These are phyloP conservation scores for Fulvia fulva DNA, from an alignment of 2,329 filamentous ascomycete species.

Conservation along the genomic window DNA sequence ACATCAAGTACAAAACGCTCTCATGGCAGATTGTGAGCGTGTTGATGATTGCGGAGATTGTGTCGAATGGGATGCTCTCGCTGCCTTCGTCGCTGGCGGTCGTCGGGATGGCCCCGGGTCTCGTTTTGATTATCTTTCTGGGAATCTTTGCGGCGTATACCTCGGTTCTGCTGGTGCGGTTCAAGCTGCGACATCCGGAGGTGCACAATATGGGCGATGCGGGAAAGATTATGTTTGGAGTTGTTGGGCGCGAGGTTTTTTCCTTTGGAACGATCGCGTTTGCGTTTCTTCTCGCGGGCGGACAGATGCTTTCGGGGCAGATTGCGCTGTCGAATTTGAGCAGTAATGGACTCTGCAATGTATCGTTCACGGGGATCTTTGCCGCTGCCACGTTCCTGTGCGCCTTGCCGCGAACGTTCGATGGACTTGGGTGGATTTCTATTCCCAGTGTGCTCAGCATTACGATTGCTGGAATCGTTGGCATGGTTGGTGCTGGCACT, in stretches of 20 bases:
- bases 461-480: slow-evolving; percentile 48
- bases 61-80: slow-evolving; percentile 49
- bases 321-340: slow-evolving; percentile 48
- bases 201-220: slow-evolving; percentile 38
- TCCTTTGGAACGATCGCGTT: slow-evolving; percentile 49
- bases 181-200: slow-evolving; percentile 37
- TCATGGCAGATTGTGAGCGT: slow-evolving; percentile 51
- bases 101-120: slow-evolving; percentile 51
- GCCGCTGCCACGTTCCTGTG: slow-evolving; percentile 45
- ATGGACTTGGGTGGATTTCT: slow-evolving; percentile 47
- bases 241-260: slow-evolving; percentile 24
- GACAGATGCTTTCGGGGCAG: slow-evolving; percentile 51
- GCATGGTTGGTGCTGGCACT: slow-evolving; percentile 48
- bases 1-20: slow-evolving; percentile 53
- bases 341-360: slow-evolving; percentile 46
- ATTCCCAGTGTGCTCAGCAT: slow-evolving; percentile 45
- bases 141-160: slow-evolving; percentile 52
- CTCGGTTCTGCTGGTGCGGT: slow-evolving; percentile 44
- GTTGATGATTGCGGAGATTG: slow-evolving; percentile 56
- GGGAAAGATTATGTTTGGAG: slow-evolving; percentile 34
- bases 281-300: slow-evolving; percentile 49
- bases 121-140: slow-evolving; percentile 50
- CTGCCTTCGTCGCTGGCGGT: slow-evolving; percentile 50
- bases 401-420: slow-evolving; percentile 49
- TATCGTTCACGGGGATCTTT: slow-evolving; percentile 51